A percentile compares a stretch with the other conserved stretches of the same genome.
These are phyloP conservation scores for Linum usitatissimum DNA, from an alignment of 345 rosid genomes.

Conservation along the genomic window DNA sequence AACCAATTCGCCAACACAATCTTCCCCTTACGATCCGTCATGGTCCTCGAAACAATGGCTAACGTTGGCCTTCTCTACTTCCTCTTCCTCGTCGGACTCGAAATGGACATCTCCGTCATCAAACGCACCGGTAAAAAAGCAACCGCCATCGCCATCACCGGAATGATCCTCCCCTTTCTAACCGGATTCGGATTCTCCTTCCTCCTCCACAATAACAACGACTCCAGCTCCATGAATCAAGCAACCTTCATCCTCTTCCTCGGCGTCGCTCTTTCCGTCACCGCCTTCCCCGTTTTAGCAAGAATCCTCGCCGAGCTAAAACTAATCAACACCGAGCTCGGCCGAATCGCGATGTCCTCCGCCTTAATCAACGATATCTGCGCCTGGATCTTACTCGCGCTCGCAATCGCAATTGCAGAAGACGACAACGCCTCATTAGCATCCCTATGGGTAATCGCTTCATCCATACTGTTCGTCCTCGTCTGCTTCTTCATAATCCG, in stretches of 20 bases:
- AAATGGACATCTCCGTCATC: conserved; percentile 81
- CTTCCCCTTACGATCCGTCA: conserved; percentile 77
- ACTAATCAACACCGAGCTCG: conserved; percentile 75
- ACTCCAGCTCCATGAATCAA: conserved; percentile 12
- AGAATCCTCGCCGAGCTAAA: conserved; percentile 86
- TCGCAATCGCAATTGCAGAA: conserved; percentile 77
- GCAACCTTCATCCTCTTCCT: conserved; percentile 67
- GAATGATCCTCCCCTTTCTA: conserved; percentile 75
- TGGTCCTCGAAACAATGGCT: conserved; percentile 98
- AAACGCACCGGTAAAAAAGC: conserved; percentile 60
- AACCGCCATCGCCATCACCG: conserved; percentile 47
- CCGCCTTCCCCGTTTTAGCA: conserved; percentile 90
- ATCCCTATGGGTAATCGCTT: conserved; percentile 63
- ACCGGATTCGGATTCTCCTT: conserved; percentile 46
- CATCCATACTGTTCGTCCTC: conserved; percentile 36
- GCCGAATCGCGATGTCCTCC: conserved; percentile 83
- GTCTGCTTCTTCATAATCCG: conserved; percentile 50
- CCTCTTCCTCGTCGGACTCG: conserved; percentile 82
- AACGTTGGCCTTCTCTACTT: conserved; percentile 82
- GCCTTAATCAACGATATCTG: conserved; percentile 84
- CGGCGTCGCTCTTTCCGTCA: conserved; percentile 83
- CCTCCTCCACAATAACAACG: conserved; percentile 18
- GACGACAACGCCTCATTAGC: conserved; percentile 40
- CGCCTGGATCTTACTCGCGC: conserved; percentile 76
- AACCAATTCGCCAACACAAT: conserved; percentile 26